Conservation (phyloP, 805 yeast species). For the Lipomyces orientalis region DNA sequence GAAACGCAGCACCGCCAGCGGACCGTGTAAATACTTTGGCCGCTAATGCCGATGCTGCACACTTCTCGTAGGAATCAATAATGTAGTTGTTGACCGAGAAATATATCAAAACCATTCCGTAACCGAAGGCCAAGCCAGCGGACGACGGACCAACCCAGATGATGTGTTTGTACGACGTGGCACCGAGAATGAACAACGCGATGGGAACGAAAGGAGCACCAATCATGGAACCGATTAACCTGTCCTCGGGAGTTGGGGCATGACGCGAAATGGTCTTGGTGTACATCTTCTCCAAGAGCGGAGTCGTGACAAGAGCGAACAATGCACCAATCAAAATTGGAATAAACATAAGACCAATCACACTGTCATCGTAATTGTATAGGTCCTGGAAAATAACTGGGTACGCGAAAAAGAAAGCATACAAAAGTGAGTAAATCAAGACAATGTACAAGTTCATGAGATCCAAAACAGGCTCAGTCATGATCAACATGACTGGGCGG, state of each 20-base stretch:
- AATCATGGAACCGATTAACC: constrained; percentile 59
- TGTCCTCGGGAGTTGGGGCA: constrained; percentile 60
- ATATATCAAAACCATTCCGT: constrained; percentile 61
- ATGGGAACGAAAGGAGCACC: constrained; percentile 54
- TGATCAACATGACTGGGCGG: constrained; percentile 73
- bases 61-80: constrained; percentile 77
- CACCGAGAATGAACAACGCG: constrained; percentile 65
- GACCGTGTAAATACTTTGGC: constrained; percentile 67
- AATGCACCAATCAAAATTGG: constrained; percentile 89
- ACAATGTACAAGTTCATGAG: constrained; percentile 86
- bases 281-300: constrained; percentile 69
- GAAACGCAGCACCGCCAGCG: constrained; percentile 64
- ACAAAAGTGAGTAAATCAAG: constrained; percentile 84
- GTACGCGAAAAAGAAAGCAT: constrained; percentile 94
- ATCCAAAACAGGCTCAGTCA: constrained; percentile 84
- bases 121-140: constrained; percentile 59
- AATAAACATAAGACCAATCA: constrained; percentile 83
- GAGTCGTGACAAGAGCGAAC: constrained; percentile 75
- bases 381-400: constrained; percentile 84
- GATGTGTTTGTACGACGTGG: constrained; percentile 56
- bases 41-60: constrained; percentile 70
- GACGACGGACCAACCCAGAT: constrained; percentile 63
- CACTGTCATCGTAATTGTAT: constrained; percentile 77
- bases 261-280: constrained; percentile 47
- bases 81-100: constrained; percentile 75